Percentiles rank a stretch among this genome's conserved stretches.
Conservation (phyloP, 768 basidiomycete species). For the Mycena epipterygia region DNA sequence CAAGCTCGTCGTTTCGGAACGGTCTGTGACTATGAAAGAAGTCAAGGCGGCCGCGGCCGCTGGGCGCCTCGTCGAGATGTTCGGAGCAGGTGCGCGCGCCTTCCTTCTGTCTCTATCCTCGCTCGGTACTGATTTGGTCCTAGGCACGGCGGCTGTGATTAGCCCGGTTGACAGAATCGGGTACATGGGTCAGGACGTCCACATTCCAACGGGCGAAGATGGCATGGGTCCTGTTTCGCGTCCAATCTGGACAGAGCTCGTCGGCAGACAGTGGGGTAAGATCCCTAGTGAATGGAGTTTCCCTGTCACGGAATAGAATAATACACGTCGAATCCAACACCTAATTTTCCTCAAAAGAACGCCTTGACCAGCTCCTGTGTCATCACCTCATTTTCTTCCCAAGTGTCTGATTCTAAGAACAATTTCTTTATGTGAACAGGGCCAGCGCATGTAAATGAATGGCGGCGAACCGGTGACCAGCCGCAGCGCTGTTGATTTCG, state of each 20-base stretch:
- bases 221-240: constrained; percentile 88
- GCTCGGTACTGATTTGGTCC: constrained; percentile 37
- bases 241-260: constrained; percentile 78
- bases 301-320: constrained; percentile 48
- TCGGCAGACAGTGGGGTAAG: constrained; percentile 84
- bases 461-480: constrained; percentile 16
- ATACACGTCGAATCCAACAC: not conserved
- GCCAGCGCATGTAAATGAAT: not conserved
- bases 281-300: constrained; percentile 89
- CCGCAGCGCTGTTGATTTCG: constrained; percentile 74
- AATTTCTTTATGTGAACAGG: not conserved
- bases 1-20: constrained; percentile 73
- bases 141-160: constrained; percentile 84
- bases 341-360: constrained; percentile 19
- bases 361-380: constrained; percentile 35
- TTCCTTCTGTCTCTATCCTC: not conserved
- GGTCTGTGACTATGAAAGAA: constrained; percentile 82
- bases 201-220: constrained; percentile 73
- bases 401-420: constrained; percentile 31
- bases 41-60: constrained; percentile 68
- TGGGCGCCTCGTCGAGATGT: constrained; percentile 84
- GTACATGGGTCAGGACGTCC: constrained; percentile 73
- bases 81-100: constrained; percentile 75
- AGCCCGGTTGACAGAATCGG: constrained; percentile 82
- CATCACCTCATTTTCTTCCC: constrained; percentile 40